These are phyloP conservation scores for Fusarium ambrosium DNA, from an alignment of 2,329 filamentous ascomycete genomes.

Conservation along the genomic window DNA sequence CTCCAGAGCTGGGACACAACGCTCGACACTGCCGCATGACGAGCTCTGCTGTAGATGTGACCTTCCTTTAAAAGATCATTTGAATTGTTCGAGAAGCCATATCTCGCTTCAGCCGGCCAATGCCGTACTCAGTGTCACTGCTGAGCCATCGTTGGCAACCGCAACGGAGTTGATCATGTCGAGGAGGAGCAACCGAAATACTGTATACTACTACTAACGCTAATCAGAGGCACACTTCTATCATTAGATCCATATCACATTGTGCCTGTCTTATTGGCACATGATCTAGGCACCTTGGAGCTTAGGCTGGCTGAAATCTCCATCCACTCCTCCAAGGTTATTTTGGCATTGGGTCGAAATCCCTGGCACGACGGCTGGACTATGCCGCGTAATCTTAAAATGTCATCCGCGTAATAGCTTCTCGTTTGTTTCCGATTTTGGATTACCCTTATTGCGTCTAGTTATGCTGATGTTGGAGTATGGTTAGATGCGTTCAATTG, in stretches of 20 bases:
- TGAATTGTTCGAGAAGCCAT: neutral
- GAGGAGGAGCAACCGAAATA: neutral
- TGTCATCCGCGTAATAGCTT: neutral
- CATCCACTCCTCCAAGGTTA: neutral
- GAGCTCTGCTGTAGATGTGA: neutral
- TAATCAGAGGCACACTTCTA: neutral
- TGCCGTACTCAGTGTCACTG: neutral
- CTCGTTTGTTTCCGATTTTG: neutral
- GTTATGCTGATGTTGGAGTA: neutral
- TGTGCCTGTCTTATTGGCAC: neutral
- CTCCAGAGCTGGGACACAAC: neutral
- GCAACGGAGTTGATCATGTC: neutral
- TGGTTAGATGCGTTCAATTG: neutral
- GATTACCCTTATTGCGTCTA: fast-evolving
- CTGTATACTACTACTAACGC: neutral
- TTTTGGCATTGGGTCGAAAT: neutral
- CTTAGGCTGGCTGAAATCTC: neutral
- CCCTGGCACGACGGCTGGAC: neutral
- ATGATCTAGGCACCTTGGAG: neutral
- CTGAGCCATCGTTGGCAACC: neutral
- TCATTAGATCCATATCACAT: neutral
- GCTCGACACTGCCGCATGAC: neutral
- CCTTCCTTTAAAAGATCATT: neutral
- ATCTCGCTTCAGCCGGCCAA: neutral
- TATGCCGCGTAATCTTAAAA: neutral